These are phyloP conservation scores for Leptosphaerulina australis DNA, from an alignment of 2,329 filamentous ascomycete species.

Conservation along the genomic window DNA sequence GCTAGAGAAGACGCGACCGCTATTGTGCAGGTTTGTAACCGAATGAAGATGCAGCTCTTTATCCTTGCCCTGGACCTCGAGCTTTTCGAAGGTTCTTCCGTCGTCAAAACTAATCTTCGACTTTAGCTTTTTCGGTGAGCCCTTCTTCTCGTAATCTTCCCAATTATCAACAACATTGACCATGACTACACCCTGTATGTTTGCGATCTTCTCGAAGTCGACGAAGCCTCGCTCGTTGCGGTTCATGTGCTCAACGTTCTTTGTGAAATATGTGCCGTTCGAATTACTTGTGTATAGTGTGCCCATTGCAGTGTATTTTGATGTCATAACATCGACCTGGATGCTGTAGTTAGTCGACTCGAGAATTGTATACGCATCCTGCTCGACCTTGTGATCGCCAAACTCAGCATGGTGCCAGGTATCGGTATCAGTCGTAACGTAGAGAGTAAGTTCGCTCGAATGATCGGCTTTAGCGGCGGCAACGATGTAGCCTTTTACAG, in stretches of 20 bases:
- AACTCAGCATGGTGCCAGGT: conserved; percentile 94
- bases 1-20: conserved; percentile 89
- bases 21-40: conserved; percentile 81
- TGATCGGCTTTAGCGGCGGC: conserved; percentile 78
- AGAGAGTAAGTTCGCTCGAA: conserved; percentile 90
- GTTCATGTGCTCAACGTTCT: conserved; percentile 91
- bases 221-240: conserved; percentile 76
- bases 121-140: conserved; percentile 68
- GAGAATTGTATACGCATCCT: conserved; percentile 86
- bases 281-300: conserved; percentile 95
- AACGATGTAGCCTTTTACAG: conserved; percentile 85
- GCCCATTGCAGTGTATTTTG: conserved; percentile 73
- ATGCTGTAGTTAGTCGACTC: conserved; percentile 98
- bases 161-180: conserved; percentile 90
- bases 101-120: conserved; percentile 95
- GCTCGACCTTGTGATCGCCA: conserved; percentile 80
- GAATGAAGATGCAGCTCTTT: conserved; percentile 86
- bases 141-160: conserved; percentile 67
- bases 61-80: conserved; percentile 70
- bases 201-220: conserved; percentile 92
- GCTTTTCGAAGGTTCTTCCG: conserved; percentile 78
- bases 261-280: conserved; percentile 93
- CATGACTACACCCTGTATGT: conserved; percentile 89
- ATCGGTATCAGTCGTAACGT: conserved; percentile 80
- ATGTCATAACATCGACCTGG: conserved; percentile 89